phyloP scores from a whole-genome alignment of 169 alveolate species.

The Plasmodium fragile region DNA sequence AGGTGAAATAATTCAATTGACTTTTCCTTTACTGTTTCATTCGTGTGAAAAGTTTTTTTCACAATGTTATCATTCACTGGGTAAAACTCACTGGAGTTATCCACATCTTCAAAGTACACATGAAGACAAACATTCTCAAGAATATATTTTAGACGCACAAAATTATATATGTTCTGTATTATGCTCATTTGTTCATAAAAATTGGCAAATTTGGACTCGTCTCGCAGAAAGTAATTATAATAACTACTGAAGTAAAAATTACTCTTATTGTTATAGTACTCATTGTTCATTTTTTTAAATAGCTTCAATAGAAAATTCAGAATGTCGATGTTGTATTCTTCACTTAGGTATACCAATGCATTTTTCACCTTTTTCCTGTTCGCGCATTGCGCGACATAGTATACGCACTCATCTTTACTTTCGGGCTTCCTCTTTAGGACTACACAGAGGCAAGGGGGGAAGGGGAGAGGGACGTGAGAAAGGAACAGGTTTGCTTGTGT shows the following conservation, averaged over 20 bases:
- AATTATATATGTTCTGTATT: constrained; percentile 40
- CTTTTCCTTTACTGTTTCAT: constrained; percentile 23
- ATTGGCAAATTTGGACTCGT: constrained; percentile 41
- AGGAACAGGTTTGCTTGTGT: neutral
- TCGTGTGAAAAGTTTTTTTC: constrained; percentile 15
- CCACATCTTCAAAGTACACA: constrained; percentile 35
- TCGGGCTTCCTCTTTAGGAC: constrained; percentile 44
- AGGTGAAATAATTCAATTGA: constrained; percentile 31
- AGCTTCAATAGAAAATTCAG: constrained; percentile 63
- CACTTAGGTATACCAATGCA: constrained; percentile 41
- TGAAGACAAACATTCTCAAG: constrained; percentile 51
- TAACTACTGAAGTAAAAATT: constrained; percentile 38
- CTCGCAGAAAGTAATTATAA: constrained; percentile 40
- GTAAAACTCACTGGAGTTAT: constrained; percentile 10
- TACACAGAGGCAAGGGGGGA: neutral
- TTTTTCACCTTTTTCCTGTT: constrained; percentile 57
- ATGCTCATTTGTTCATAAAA: constrained; percentile 58
- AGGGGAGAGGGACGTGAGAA: neutral
- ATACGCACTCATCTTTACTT: constrained; percentile 31
- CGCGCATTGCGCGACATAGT: constrained; percentile 7
- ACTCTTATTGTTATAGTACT: constrained; percentile 37
- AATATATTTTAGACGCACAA: constrained; percentile 45
- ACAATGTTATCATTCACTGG: constrained; percentile 1
- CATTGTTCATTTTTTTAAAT: constrained; percentile 69
- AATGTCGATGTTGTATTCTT: constrained; percentile 46